phyloP scores from a whole-genome alignment of 2,329 filamentous ascomycete genomes.

The Canariomyces notabilis region DNA sequence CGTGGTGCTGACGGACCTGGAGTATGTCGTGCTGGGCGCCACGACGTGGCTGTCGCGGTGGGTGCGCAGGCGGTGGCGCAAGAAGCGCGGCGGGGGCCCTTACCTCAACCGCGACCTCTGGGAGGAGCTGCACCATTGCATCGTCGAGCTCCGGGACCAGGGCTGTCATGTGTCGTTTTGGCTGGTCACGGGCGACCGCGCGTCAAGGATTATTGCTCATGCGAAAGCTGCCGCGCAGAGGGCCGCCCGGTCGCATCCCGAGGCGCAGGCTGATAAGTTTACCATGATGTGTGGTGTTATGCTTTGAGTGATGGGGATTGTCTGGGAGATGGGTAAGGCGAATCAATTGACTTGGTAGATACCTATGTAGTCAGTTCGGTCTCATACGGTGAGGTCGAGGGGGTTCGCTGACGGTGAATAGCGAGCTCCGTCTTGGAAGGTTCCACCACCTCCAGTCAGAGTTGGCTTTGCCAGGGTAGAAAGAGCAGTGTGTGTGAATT shows the following conservation, averaged over 20 bases:
- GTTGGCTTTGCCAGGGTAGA: too few relatives aligned
- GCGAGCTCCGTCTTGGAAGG: too few relatives aligned
- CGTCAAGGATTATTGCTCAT: conserved; percentile 1
- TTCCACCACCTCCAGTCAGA: too few relatives aligned
- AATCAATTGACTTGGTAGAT: too few relatives aligned
- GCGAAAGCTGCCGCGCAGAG: conserved; percentile 12
- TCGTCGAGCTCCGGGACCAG: conserved; percentile 27
- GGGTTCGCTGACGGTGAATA: too few relatives aligned
- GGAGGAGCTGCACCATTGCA: conserved; percentile 31
- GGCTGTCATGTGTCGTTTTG: conserved; percentile 17
- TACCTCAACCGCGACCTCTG: conserved; percentile 40
- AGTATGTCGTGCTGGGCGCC: conserved; percentile 40
- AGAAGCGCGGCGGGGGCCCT: conserved; percentile 24
- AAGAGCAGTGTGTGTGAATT: too few relatives aligned
- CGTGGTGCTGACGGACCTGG: conserved; percentile 45
- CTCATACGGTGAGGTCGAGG: too few relatives aligned
- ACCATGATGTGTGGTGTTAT: conserved; percentile 13
- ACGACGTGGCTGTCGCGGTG: conserved; percentile 37
- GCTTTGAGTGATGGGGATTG: background rate
- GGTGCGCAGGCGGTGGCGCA: conserved; percentile 36
- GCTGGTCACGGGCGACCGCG: conserved; percentile 5
- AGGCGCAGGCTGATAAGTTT: conserved; percentile 1
- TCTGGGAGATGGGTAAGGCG: too few relatives aligned
- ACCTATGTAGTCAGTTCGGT: too few relatives aligned
- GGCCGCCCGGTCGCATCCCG: conserved; percentile 2